Conservation (phyloP, 2,329 filamentous ascomycete genomes). For the Penicillium sp. region DNA sequence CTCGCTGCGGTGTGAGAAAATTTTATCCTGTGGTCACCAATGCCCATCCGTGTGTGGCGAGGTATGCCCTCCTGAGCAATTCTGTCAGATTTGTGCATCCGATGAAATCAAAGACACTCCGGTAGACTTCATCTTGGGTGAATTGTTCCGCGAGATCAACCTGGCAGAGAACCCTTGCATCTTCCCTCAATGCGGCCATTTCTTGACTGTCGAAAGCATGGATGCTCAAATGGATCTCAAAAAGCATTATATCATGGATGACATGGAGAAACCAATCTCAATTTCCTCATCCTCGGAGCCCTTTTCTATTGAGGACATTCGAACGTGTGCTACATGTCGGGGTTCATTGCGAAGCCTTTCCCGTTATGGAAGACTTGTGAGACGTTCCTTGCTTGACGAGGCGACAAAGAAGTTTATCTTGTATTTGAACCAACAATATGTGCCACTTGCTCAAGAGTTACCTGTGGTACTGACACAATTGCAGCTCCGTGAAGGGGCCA, state of each 20-base stretch:
- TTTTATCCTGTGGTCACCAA: slow-evolving; percentile 60
- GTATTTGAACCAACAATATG: slow-evolving; percentile 49
- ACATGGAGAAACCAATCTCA: slow-evolving; percentile 22
- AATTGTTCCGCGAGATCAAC: slow-evolving; percentile 58
- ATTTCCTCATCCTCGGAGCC: slow-evolving; percentile 39
- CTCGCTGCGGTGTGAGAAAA: slow-evolving; percentile 57
- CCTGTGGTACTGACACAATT: slow-evolving; percentile 26
- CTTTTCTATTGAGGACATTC: slow-evolving; percentile 53
- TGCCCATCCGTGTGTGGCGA: slow-evolving; percentile 69
- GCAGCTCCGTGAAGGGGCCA: slow-evolving; percentile 8
- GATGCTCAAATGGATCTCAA: slow-evolving; percentile 61
- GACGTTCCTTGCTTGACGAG: slow-evolving; percentile 61
- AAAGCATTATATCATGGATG: slow-evolving; percentile 30
- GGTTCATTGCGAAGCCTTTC: slow-evolving; percentile 58
- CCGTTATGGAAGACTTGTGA: slow-evolving; percentile 63
- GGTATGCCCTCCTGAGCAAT: slow-evolving; percentile 52
- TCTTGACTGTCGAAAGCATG: slow-evolving; percentile 60
- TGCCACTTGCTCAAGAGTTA: slow-evolving; percentile 41
- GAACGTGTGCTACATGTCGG: slow-evolving; percentile 61
- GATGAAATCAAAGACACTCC: slow-evolving; percentile 44
- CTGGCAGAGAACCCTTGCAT: slow-evolving; percentile 62
- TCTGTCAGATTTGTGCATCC: slow-evolving; percentile 58
- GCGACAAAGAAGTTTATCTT: slow-evolving; percentile 64
- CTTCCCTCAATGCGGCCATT: slow-evolving; percentile 63
- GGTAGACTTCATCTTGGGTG: slow-evolving; percentile 60